These are phyloP conservation scores for Lactifluus pinguis DNA, from an alignment of 768 basidiomycete genomes.

Conservation along the genomic window DNA sequence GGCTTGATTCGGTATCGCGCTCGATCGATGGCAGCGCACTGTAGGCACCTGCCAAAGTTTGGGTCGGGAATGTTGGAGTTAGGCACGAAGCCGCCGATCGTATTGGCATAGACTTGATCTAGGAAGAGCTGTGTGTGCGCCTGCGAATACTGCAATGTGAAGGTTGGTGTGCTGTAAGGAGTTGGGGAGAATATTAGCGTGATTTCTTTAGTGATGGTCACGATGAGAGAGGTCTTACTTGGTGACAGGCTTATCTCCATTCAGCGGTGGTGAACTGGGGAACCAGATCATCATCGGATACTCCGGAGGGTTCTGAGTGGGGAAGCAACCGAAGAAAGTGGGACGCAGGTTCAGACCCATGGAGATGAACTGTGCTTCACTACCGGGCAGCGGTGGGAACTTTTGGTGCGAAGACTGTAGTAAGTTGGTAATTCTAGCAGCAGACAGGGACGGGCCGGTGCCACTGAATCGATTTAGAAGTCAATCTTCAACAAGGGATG, in stretches of 20 bases:
- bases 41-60: slow-evolving; percentile 55
- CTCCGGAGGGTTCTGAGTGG: slow-evolving; percentile 37
- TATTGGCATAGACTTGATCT: slow-evolving; percentile 48
- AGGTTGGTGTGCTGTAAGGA: slow-evolving; percentile 41
- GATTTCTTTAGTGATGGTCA: not conserved
- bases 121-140: slow-evolving; percentile 49
- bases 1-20: slow-evolving; percentile 19
- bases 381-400: slow-evolving; percentile 56
- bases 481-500: not conserved
- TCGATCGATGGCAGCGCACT: slow-evolving; percentile 52
- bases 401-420: slow-evolving; percentile 44
- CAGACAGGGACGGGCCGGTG: slow-evolving; percentile 38
- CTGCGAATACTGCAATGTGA: slow-evolving; percentile 50
- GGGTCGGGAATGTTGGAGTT: slow-evolving; percentile 48
- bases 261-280: slow-evolving; percentile 66
- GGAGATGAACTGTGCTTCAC: slow-evolving; percentile 41
- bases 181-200: slow-evolving; percentile 6
- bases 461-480: slow-evolving; percentile 32
- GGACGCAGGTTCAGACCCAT: slow-evolving; percentile 58
- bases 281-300: slow-evolving; percentile 67
- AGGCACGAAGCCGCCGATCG: slow-evolving; percentile 50
- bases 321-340: slow-evolving; percentile 76
- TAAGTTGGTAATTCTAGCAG: slow-evolving; percentile 32
- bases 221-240: slow-evolving; percentile 35
- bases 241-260: slow-evolving; percentile 51